phyloP scores from a whole-genome alignment of 2,329 filamentous ascomycete species.

The Boeremia lycopersici region DNA sequence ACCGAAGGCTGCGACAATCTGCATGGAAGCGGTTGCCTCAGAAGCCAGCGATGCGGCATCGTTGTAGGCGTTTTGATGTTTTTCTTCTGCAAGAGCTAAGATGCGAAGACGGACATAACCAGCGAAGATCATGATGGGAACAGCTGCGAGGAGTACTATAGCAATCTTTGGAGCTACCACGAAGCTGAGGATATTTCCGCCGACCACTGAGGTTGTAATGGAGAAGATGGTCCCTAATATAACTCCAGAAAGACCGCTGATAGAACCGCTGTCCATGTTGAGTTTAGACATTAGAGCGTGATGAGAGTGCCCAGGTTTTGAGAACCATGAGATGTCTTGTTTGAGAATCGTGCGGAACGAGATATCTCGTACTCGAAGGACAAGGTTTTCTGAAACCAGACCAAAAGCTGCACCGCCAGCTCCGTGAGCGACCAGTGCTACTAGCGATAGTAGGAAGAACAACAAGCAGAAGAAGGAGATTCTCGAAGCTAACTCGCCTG shows the following conservation, averaged over 20 bases:
- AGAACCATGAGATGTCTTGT: constrained; percentile 62
- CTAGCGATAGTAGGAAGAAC: constrained; percentile 60
- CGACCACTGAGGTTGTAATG: constrained; percentile 54
- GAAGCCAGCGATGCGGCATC: constrained; percentile 68
- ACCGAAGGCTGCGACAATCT: constrained; percentile 59
- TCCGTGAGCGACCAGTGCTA: constrained; percentile 54
- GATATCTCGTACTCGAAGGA: constrained; percentile 51
- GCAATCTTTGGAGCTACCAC: constrained; percentile 59
- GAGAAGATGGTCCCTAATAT: constrained; percentile 59
- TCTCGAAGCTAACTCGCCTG: constrained; percentile 28
- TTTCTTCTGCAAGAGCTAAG: constrained; percentile 64
- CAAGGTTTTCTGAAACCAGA: constrained; percentile 54
- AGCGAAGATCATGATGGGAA: constrained; percentile 55
- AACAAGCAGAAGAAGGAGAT: constrained; percentile 55
- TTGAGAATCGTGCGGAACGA: constrained; percentile 60
- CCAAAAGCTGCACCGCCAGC: constrained; percentile 56
- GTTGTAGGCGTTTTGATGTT: constrained; percentile 68
- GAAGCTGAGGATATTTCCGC: constrained; percentile 55
- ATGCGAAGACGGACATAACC: constrained; percentile 56
- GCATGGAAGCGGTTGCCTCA: constrained; percentile 70
- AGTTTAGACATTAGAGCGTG: constrained; percentile 54
- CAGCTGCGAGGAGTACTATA: constrained; percentile 55
- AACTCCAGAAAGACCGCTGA: constrained; percentile 56
- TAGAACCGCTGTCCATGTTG: constrained; percentile 55
- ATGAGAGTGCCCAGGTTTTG: constrained; percentile 50